Evolutionary conservation across 257 asterid species (phyloP).

Genomic region (Solanum dulcamara): DNA sequence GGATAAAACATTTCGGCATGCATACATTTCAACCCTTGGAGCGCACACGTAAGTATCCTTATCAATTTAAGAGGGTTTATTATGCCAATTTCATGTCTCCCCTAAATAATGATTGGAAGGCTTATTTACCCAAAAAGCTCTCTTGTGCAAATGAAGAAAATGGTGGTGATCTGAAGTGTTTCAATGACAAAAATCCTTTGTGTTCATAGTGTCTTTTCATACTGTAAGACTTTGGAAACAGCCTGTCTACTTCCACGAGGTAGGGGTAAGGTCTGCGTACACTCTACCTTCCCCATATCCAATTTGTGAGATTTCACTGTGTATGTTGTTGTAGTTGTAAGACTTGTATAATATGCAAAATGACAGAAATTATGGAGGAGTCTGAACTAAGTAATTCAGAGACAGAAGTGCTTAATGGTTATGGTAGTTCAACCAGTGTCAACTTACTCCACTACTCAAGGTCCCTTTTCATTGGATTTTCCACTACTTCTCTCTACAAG

Average conservation of each 20-base stretch:
- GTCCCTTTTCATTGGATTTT: neutral
- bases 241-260: neutral
- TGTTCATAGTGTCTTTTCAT: neutral
- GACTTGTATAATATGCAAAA: neutral
- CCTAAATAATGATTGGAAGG: neutral
- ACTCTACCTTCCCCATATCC: neutral
- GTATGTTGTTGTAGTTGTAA: neutral
- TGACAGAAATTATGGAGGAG: neutral
- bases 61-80: neutral
- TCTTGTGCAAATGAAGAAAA: neutral
- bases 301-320: neutral
- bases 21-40: constrained; percentile 78
- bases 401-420: neutral
- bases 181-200: neutral
- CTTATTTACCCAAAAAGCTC: neutral
- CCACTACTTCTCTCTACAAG: neutral
- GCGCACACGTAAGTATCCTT: constrained; percentile 76
- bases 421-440: neutral
- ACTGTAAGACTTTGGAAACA: neutral
- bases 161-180: neutral
- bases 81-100: neutral
- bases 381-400: neutral
- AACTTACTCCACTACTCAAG: neutral
- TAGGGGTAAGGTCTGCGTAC: neutral
- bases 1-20: constrained; percentile 97